A percentile compares a stretch with the other conserved stretches of the same genome.
These are phyloP conservation scores for Epichloe aotearoae DNA, from an alignment of 2,329 filamentous ascomycete genomes.

Conservation along the genomic window DNA sequence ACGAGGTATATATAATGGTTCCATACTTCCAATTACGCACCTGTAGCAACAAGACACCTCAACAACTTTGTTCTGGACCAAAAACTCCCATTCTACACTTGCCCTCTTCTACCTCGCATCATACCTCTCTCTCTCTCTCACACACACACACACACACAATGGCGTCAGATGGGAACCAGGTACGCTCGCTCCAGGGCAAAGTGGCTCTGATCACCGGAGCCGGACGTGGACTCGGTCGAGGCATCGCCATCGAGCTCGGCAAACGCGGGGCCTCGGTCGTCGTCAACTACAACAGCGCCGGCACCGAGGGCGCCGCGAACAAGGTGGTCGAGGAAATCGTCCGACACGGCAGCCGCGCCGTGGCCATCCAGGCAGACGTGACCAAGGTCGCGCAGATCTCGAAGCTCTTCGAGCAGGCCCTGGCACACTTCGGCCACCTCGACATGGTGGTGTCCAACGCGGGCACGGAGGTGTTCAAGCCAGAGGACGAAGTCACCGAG, in stretches of 20 bases:
- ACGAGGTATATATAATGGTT: no score
- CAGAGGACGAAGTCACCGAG: constrained; percentile 53
- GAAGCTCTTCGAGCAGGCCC: constrained; percentile 48
- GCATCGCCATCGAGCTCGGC: constrained; percentile 44
- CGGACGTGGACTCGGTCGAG: constrained; percentile 45
- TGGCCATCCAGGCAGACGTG: constrained; percentile 56
- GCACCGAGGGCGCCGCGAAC: constrained; percentile 39
- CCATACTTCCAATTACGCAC: no score
- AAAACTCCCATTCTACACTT: no score
- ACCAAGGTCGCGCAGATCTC: constrained; percentile 49
- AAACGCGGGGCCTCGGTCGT: constrained; percentile 42
- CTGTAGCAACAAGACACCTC: no score
- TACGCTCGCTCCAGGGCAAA: constrained; percentile 16
- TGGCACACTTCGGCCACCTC: constrained; percentile 50
- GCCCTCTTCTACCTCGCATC: no score
- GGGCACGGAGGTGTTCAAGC: constrained; percentile 54
- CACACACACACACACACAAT: no score
- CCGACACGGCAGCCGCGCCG: constrained; percentile 44
- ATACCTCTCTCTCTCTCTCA: no score
- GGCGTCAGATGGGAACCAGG: no score
- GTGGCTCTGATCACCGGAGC: constrained; percentile 23
- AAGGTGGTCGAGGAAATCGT: constrained; percentile 40
- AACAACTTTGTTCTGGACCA: no score
- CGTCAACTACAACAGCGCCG: constrained; percentile 42
- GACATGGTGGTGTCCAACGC: constrained; percentile 61